Base-by-base conservation (phyloP, 2,329 filamentous ascomycete species). In the Thelonectria olida region DNA sequence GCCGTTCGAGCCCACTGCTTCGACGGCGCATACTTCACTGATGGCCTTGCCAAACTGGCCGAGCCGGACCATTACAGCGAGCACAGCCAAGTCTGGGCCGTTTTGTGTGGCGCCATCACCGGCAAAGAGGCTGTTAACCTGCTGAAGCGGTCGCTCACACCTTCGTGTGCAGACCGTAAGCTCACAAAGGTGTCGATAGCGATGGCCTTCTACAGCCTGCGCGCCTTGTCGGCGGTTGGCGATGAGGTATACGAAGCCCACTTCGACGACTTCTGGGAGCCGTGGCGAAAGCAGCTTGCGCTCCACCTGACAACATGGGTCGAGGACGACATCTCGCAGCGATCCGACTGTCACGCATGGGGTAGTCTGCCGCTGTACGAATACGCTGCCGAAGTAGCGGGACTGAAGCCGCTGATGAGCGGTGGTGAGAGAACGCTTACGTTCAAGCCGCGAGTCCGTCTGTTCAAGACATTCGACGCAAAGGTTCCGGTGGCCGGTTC, bases 71-170 rank as follows among this genome's bases (percentile, higher is more conserved):
- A 72, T 2, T 75, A 74, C 58, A 76, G 72, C n/a, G 70, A 78
- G 54, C 75, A 78, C 44, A 74, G 67, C 49, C 76, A 79, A 51
- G 69, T 78, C 4, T 79, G 73, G 62, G 76, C 69, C 2, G 71
- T 78, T 1, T 65, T 78, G 0, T 68, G 64, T n/a, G 75, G 75
- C 7, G 74, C 73, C 1, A 69, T 17, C 4, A 39, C 25, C 9
- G 25, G 9, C 9, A 9, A 27, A 9, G 25, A 5, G 5, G 25
- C 6, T 9, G 25, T 9, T 5, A 27, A 9, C 25, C 25, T 27
- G 6, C 25, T 27, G 9, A 27, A 27, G 5, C 25, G 7, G 23
- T 12, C 5, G 20, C n/a, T 45, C 31, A 39, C 22, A 31, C 15
- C 7, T 25, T 7, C 44, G n/a, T n/a, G n/a, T n/a, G n/a, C n/a